Conservation (phyloP, 2,329 filamentous ascomycete species). For the Elsinoe australis region DNA sequence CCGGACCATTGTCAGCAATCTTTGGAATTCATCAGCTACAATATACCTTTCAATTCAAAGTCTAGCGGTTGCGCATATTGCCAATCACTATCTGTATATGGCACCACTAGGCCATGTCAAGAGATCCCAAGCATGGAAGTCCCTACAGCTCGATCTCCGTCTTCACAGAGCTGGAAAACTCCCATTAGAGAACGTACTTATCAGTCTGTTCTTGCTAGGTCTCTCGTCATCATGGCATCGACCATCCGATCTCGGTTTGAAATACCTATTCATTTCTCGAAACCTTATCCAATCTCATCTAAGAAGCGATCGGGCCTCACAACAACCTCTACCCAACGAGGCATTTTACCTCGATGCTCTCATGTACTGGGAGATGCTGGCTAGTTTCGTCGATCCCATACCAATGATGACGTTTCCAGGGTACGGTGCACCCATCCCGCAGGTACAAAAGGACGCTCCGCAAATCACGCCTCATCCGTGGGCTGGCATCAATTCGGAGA, state of each 20-base stretch:
- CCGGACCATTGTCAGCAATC: constrained; percentile 48
- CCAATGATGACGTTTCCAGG: constrained; percentile 32
- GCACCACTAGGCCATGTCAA: constrained; percentile 43
- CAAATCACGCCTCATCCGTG: constrained; percentile 40
- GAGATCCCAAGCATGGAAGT: constrained; percentile 46
- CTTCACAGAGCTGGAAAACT: constrained; percentile 36
- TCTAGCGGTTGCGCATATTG: constrained; percentile 55
- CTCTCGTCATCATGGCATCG: constrained; percentile 56
- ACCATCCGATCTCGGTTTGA: constrained; percentile 47
- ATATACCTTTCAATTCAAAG: constrained; percentile 56
- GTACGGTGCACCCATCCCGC: constrained; percentile 25
- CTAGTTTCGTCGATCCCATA: constrained; percentile 42
- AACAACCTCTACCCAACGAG: constrained; percentile 26
- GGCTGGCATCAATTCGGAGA: constrained; percentile 42
- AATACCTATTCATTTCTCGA: constrained; percentile 44
- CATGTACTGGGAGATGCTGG: constrained; percentile 53
- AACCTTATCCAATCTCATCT: constrained; percentile 33
- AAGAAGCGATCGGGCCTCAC: not conserved
- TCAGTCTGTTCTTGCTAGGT: constrained; percentile 53
- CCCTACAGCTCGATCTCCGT: constrained; percentile 41
- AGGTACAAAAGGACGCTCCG: constrained; percentile 24
- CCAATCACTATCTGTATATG: constrained; percentile 51
- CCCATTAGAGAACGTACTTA: constrained; percentile 44
- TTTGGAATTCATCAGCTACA: constrained; percentile 51
- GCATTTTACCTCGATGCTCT: constrained; percentile 49